A percentile compares a stretch with the other conserved stretches of the same genome.
Evolutionary conservation across 1,139 yeast genomes (phyloP).

Genomic region (Sugiyamaella pinicola): DNA sequence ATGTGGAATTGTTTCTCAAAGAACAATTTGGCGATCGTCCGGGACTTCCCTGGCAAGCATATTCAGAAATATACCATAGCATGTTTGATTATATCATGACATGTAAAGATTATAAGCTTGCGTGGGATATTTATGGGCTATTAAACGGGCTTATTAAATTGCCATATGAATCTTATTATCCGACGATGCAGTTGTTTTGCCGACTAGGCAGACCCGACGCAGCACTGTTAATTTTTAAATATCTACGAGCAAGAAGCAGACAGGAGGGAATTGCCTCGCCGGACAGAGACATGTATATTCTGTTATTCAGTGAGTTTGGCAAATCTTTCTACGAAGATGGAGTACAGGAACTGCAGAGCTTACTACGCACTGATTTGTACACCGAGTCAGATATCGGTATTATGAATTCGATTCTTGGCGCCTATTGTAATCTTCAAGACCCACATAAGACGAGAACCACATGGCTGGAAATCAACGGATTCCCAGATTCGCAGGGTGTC

Average conservation of each 20-base stretch:
- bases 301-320: conserved; percentile 65
- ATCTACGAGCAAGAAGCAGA: conserved; percentile 59
- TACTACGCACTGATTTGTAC: conserved; percentile 64
- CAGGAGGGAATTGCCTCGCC: conserved; percentile 67
- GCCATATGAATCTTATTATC: conserved; percentile 62
- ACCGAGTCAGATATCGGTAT: conserved; percentile 61
- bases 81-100: conserved; percentile 52
- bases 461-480: conserved; percentile 60
- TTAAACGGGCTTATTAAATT: conserved; percentile 60
- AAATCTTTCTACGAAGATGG: conserved; percentile 64
- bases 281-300: conserved; percentile 60
- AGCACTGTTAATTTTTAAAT: conserved; percentile 65
- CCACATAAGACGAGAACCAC: conserved; percentile 61
- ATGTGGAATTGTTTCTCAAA: conserved; percentile 59
- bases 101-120: conserved; percentile 50
- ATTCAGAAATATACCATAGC: conserved; percentile 46
- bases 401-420: conserved; percentile 65
- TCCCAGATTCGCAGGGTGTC: conserved; percentile 52
- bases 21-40: conserved; percentile 53
- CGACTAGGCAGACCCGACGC: conserved; percentile 61
- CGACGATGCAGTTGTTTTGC: conserved; percentile 63
- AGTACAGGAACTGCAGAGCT: conserved; percentile 64
- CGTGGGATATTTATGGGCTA: conserved; percentile 67
- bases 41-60: conserved; percentile 36
- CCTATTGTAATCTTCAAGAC: conserved; percentile 66